phyloP scores from a whole-genome alignment of 2,329 filamentous ascomycete species.

The Thielaviopsis ethacetica region DNA sequence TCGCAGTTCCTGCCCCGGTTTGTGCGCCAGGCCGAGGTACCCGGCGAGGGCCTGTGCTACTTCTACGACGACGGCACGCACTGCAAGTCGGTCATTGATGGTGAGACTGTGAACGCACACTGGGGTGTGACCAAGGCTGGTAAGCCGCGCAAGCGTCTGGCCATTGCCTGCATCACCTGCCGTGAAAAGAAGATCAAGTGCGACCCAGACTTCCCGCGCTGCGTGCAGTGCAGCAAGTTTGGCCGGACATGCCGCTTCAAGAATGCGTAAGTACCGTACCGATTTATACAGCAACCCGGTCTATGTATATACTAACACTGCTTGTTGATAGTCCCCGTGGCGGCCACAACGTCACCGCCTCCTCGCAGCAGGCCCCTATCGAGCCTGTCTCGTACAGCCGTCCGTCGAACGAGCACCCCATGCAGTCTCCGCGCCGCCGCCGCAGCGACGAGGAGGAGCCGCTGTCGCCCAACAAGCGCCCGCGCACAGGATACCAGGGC shows the following conservation, averaged over 20 bases:
- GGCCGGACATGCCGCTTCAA: constrained; percentile 72
- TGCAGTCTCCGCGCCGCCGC: background rate
- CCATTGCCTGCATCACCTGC: constrained; percentile 85
- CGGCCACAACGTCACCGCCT: constrained; percentile 40
- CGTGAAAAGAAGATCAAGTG: constrained; percentile 97
- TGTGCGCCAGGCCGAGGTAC: constrained; percentile 46
- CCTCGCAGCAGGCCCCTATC: constrained; percentile 27
- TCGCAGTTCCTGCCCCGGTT: constrained; percentile 52
- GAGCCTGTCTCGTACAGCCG: background rate
- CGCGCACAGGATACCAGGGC: constrained; percentile 30
- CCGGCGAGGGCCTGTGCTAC: constrained; percentile 67
- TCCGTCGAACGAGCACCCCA: background rate
- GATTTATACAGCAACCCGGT: background rate
- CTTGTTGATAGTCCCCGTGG: constrained; percentile 31
- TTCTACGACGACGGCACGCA: constrained; percentile 75
- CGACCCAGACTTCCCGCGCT: constrained; percentile 74
- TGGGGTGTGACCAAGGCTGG: constrained; percentile 93
- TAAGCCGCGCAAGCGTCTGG: constrained; percentile 78
- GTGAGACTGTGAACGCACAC: constrained; percentile 72
- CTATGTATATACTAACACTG: constrained; percentile 13
- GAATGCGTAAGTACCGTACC: constrained; percentile 52
- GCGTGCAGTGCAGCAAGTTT: constrained; percentile 84
- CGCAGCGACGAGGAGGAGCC: constrained; percentile 5
- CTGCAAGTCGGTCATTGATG: constrained; percentile 71
- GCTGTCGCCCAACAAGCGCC: constrained; percentile 29